Evolutionary conservation across 768 basidiomycete species (phyloP).

Genomic region (Lactarius hengduanensis): DNA sequence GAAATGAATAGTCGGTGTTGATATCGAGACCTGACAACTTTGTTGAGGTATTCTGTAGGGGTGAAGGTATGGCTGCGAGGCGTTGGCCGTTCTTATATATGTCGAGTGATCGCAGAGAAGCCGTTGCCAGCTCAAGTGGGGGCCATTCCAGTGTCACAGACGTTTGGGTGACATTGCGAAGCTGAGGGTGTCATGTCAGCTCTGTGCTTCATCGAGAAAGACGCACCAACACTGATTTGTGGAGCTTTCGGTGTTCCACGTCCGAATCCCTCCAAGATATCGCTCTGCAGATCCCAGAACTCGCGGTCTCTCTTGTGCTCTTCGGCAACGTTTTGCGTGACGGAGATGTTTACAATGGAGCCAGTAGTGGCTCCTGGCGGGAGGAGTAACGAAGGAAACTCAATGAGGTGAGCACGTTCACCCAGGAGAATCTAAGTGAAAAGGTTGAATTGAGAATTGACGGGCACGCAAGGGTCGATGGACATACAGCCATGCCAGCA

Average conservation of each 20-base stretch:
- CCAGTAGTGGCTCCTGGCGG: conserved; percentile 92
- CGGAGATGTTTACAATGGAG: conserved; percentile 96
- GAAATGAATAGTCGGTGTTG: conserved; percentile 88
- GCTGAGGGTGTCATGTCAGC: conserved; percentile 40
- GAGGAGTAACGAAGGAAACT: conserved; percentile 93
- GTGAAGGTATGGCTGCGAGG: conserved; percentile 80
- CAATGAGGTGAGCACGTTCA: conserved; percentile 92
- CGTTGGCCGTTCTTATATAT: conserved; percentile 92
- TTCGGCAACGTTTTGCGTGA: conserved; percentile 81
- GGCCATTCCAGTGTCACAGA: conserved; percentile 98
- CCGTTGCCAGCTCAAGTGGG: conserved; percentile 74
- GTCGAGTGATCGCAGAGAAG: conserved; percentile 84
- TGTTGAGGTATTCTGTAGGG: conserved; percentile 80
- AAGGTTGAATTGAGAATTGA: conserved; percentile 27
- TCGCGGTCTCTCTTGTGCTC: conserved; percentile 79
- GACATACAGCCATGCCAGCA: conserved; percentile 87
- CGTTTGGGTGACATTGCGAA: conserved; percentile 95
- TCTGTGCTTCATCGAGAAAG: not conserved
- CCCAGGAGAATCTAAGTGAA: conserved; percentile 78
- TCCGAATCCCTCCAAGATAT: conserved; percentile 78
- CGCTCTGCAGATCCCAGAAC: conserved; percentile 82
- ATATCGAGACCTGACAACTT: conserved; percentile 82
- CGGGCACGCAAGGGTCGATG: not conserved
- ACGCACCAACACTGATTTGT: conserved; percentile 58
- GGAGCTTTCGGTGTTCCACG: conserved; percentile 65